Evolutionary conservation across 2,329 filamentous ascomycete genomes (phyloP).

Genomic region (Plectosphaerella plurivora): DNA sequence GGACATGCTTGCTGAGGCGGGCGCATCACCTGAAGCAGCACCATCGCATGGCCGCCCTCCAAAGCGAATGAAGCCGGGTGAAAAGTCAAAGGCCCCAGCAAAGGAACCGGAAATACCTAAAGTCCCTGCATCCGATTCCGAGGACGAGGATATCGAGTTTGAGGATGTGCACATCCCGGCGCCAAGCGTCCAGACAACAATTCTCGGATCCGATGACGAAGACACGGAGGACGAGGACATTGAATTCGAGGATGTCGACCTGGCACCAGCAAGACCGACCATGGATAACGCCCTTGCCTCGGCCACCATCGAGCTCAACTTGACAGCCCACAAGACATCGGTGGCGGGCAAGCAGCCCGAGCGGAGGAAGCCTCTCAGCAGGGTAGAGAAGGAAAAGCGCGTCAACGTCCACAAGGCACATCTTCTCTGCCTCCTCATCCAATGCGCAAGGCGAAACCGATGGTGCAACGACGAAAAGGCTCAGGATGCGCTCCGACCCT

Average conservation of each 20-base stretch:
- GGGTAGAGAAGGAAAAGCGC: slow-evolving; percentile 51
- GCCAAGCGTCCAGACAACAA: slow-evolving; percentile 46
- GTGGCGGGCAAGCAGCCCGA: slow-evolving; percentile 25
- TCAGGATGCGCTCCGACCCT: slow-evolving; percentile 59
- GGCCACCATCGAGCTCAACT: slow-evolving; percentile 45
- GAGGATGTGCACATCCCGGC: slow-evolving; percentile 44
- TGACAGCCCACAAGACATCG: slow-evolving; percentile 38
- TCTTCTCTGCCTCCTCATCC: slow-evolving; percentile 74
- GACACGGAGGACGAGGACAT: slow-evolving; percentile 32
- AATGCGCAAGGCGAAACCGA: slow-evolving; percentile 71
- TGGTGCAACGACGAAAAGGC: slow-evolving; percentile 80
- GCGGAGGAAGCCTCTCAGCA: slow-evolving; percentile 48
- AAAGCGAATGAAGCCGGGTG: slow-evolving; percentile 29
- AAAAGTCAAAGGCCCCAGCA: slow-evolving; percentile 4
- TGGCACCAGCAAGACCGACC: slow-evolving; percentile 24
- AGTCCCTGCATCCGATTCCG: slow-evolving; percentile 24
- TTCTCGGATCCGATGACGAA: slow-evolving; percentile 39
- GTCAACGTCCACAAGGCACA: slow-evolving; percentile 83
- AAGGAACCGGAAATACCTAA: slow-evolving; percentile 7
- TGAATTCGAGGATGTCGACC: slow-evolving; percentile 45
- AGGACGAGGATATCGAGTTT: slow-evolving; percentile 40
- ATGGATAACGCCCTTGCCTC: slow-evolving; percentile 17
- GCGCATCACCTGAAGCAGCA: slow-evolving; percentile 19
- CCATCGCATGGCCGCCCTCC: slow-evolving; percentile 31
- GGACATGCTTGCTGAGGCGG: slow-evolving; percentile 46